Evolutionary conservation across 176 grass and related monocot genomes (phyloP), one percentile per base, ranked within the genome.

Genomic region (Bothriochloa decipiens): DNA sequence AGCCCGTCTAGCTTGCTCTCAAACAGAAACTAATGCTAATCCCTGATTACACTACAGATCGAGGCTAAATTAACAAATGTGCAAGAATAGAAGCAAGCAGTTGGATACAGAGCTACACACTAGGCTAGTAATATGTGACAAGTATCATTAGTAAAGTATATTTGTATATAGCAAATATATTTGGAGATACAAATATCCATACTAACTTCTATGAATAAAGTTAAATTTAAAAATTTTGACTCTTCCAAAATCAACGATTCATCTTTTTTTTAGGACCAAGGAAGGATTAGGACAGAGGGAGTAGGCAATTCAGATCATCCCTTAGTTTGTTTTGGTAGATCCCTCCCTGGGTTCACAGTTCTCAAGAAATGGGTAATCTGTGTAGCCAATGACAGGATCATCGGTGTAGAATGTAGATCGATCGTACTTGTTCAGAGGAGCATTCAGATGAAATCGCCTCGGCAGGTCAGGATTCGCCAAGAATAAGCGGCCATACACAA

Each of bases 401-500:
- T 76, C 32, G 1, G 74, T 84, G 35, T 93, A 91, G 66, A 93
- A 93, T 9, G 88, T 93, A 1, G 72, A 66, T 58, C 88, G 77
- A 12, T 93, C 49, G 16, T 93, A 86, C 69, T 88, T 93, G 77
- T 88, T 93, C 6, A 93, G 43, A 4, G 47, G 42, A 0, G 79
- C 78, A 39, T 84, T 77, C 28, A 81, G 68, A 22, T 72, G 74
- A 27, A 93, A 88, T 77, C 85, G 74, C 57, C 37, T 88, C 4
- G 86, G 88, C 33, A 91, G 76, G 43, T 91, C 91, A 65, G 88
- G 89, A 40, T 91, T 94, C 11, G 89, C 89, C 86, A 91, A 84
- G 79, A 94, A 94, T 47, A 79, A 73, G 17, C 89, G 86, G 14
- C 89, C 89, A n/a, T 84, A 94, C 0, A 64, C 80, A 0, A 91